Base-by-base conservation (phyloP, 495 filamentous ascomycete genomes). In the Xylaria sp. region DNA sequence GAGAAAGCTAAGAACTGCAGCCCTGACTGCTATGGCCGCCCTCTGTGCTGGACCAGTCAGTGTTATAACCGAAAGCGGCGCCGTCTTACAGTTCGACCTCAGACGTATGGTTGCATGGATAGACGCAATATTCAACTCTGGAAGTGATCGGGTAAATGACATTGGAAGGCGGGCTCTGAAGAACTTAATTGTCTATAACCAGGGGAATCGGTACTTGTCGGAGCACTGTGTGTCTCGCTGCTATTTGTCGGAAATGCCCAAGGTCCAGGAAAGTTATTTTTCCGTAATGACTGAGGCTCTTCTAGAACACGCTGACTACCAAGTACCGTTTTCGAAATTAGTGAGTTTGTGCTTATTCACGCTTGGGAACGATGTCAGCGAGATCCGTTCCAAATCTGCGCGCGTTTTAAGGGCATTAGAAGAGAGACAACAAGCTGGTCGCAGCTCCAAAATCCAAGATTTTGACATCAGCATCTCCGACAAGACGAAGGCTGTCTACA, bases 391-490 rank as follows among this genome's bases (percentile, higher is more conserved):
- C 78, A 96, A 96, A 78, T 95, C 95, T 2, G 94, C 93, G 0
- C 92, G 92, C 69, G 86, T 98, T 17, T 86, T 99, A 29, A 87
- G 93, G 37, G 90, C 89, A 7, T 84, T 98, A 1, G 97, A 98
- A 76, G 92, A 95, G 68, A 89, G 93, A 19, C 92, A 93, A 73
- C 90, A 92, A 76, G 81, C 78, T 37, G 74, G 75, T 0, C 92
- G 91, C 74, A 94, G 86, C 74, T 97, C 95, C 6, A 93, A 95
- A 74, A 89, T 98, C 41, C 94, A 97, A 76, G 97, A 98, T 78
- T 97, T 97, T 61, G 97, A 99, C 75, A 97, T 99, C 74, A 97
- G 95, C 78, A 95, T 99, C 55, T 95, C 96, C 1, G 97, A 99
- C 81, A 97, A 97, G 82, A 99, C 96, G 0, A 97, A 95, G 69